Percentiles rank a stretch among this genome's conserved stretches.
Conservation (phyloP, 208 protist genomes). For the Leishmania lainsoni region DNA sequence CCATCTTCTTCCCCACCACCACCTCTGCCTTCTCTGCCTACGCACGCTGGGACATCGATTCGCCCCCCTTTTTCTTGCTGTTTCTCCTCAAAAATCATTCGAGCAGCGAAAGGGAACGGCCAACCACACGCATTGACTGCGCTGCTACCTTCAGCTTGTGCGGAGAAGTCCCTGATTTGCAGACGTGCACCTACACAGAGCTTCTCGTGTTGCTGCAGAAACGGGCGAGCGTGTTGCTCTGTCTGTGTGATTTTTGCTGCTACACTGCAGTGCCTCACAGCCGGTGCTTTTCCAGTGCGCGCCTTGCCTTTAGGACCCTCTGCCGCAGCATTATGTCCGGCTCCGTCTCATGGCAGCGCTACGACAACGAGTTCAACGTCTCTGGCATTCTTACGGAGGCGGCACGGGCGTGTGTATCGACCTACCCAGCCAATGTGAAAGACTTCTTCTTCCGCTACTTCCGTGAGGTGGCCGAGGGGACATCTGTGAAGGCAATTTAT, state of each 20-base stretch:
- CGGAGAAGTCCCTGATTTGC: neutral
- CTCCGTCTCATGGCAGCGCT: slow-evolving; percentile 72
- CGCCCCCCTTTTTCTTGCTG: neutral
- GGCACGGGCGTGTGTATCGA: slow-evolving; percentile 73
- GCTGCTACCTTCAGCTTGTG: neutral
- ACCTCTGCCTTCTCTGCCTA: neutral
- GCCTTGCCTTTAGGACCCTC: neutral
- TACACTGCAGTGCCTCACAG: neutral
- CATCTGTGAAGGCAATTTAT: slow-evolving; percentile 35
- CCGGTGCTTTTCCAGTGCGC: neutral
- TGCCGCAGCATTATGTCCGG: slow-evolving; percentile 9
- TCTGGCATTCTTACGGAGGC: slow-evolving; percentile 76
- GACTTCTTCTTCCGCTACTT: slow-evolving; percentile 82
- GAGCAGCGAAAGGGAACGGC: neutral
- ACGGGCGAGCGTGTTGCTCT: neutral
- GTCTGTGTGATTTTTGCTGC: no score
- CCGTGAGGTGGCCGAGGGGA: slow-evolving; percentile 39
- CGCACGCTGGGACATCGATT: neutral
- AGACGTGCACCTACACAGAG: neutral
- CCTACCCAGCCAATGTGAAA: slow-evolving; percentile 45
- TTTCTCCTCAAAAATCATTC: neutral
- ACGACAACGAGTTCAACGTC: slow-evolving; percentile 73
- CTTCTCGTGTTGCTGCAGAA: neutral
- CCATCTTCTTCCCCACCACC: neutral
- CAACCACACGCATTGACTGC: neutral